Evolutionary conservation across 2,329 filamentous ascomycete species (phyloP).

Genomic region (Cladophialophora psammophila): DNA sequence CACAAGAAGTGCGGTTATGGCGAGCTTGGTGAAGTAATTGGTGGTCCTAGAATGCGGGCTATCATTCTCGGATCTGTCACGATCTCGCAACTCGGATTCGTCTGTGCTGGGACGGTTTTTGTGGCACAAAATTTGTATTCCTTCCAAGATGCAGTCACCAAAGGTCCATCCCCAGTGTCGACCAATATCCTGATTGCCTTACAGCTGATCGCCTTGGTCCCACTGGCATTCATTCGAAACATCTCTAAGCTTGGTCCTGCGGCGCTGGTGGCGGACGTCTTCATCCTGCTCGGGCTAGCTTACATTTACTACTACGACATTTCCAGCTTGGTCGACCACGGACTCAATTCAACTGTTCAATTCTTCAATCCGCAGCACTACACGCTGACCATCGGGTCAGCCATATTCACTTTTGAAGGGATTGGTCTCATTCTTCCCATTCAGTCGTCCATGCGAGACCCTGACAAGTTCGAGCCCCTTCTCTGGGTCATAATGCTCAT

Average conservation of each 20-base stretch:
- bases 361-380: constrained; percentile 74
- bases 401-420: constrained; percentile 81
- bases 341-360: constrained; percentile 67
- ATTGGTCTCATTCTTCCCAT: constrained; percentile 80
- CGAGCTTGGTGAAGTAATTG: constrained; percentile 72
- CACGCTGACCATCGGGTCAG: constrained; percentile 74
- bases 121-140: constrained; percentile 75
- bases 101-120: constrained; percentile 79
- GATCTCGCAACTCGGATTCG: constrained; percentile 78
- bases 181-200: constrained; percentile 69
- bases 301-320: constrained; percentile 80
- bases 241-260: constrained; percentile 76
- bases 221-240: constrained; percentile 74
- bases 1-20: constrained; percentile 74
- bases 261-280: constrained; percentile 73
- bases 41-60: constrained; percentile 67
- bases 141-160: constrained; percentile 69
- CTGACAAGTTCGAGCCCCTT: constrained; percentile 70
- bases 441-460: constrained; percentile 75
- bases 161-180: constrained; percentile 57
- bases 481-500: constrained; percentile 74
- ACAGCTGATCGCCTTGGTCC: constrained; percentile 70
- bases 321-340: constrained; percentile 60
- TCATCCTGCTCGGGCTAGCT: constrained; percentile 72
- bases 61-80: constrained; percentile 75